Base-by-base conservation (phyloP, 2,329 filamentous ascomycete genomes). In the Pseudogymnoascus sp. region DNA sequence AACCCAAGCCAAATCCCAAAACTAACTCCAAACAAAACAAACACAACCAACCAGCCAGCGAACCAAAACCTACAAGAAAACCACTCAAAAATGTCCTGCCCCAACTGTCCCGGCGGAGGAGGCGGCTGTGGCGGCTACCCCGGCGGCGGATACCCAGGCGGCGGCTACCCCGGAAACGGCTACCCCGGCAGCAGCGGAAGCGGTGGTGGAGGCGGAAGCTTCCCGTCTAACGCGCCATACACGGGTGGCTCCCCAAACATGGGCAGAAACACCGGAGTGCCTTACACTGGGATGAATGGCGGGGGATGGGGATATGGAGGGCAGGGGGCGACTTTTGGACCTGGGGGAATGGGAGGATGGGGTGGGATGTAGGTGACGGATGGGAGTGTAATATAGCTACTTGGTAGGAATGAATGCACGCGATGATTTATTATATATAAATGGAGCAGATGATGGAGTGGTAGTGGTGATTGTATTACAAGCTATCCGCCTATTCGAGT, bases 381-480 rank as follows among this genome's bases (percentile, higher is more conserved):
- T 22, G 41, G 1, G 9, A 12, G 28, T 50, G 41, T 50, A 50
- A 50, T 28, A 50, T 50, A 50, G 2, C 14, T 50, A 6, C 38
- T 41, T 41, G 1, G 28, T 50, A 50, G 41, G 41, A 50, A 30
- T 50, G 14, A 50, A 50, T 28, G 6, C 4, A 50, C 7, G 41
- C 41, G 41, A 5, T 50, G 22, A 28, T 50, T 50, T 50, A 14
- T 39, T 38, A 4, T 30, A 30, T 1, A n/a, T 4, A 47, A 25
- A 28, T 47, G 7, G 7, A 47, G 4, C 7, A 30, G 14, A 20
- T 9, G 8, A 2, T 28, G 22, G 14, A 50, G 41, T 50, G 41
- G 41, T 50, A 8, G 22, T 30, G 41, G 41, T 50, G 41, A 14
- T 50, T 50, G 41, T 50, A 50, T 50, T 50, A 50, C 41, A 50